Evolutionary conservation across 2,329 filamentous ascomycete species (phyloP).

Genomic region (Neonectria ditissima): DNA sequence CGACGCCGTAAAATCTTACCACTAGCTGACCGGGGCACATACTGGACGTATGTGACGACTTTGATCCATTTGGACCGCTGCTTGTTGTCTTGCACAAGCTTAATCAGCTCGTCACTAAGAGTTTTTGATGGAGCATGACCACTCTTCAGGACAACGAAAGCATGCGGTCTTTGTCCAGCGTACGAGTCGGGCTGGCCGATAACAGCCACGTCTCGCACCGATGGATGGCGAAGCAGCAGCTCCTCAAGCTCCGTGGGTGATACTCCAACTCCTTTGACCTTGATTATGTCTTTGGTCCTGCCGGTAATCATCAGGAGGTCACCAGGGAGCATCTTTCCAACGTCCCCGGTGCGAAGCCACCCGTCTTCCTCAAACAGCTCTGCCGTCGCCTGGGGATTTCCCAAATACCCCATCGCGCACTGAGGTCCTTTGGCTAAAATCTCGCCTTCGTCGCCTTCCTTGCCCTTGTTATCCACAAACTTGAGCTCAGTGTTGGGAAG

Average conservation of each 20-base stretch:
- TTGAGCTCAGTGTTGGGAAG: constrained; percentile 70
- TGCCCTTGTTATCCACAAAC: constrained; percentile 67
- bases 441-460: constrained; percentile 65
- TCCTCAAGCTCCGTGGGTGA: constrained; percentile 75
- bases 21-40: neutral
- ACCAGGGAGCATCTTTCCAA: constrained; percentile 67
- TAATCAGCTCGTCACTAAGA: neutral
- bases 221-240: constrained; percentile 65
- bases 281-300: constrained; percentile 76
- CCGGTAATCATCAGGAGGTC: constrained; percentile 70
- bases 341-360: constrained; percentile 69
- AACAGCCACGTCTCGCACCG: constrained; percentile 69
- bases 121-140: neutral
- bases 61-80: neutral
- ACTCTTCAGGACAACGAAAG: constrained; percentile 63
- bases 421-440: constrained; percentile 61
- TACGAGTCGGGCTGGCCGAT: constrained; percentile 65
- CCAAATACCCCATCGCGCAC: constrained; percentile 62
- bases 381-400: constrained; percentile 56
- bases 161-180: constrained; percentile 67
- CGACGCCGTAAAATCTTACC: neutral
- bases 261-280: constrained; percentile 73
- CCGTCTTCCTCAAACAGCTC: constrained; percentile 66
- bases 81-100: neutral
- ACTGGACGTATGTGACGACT: neutral